A percentile compares a stretch with the other conserved stretches of the same genome.
These are phyloP conservation scores for Phytophthora litchii DNA, from an alignment of 352 stramenopile genomes.

Conservation along the genomic window DNA sequence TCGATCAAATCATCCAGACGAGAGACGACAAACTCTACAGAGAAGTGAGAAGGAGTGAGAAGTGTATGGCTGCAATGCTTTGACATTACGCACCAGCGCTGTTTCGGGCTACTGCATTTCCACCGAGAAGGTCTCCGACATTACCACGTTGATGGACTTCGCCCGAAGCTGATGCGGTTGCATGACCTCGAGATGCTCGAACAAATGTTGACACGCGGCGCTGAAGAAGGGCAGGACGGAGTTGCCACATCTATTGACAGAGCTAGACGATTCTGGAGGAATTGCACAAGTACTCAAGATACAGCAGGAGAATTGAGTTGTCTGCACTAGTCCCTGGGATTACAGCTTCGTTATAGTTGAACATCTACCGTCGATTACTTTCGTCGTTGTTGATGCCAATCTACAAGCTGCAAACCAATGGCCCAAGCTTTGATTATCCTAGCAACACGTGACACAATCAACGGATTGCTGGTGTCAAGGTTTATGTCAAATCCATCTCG, in stretches of 20 bases:
- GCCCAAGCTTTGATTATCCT: not conserved
- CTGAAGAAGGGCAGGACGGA: conserved; percentile 3
- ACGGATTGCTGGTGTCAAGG: not conserved
- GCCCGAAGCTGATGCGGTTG: not conserved
- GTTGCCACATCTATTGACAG: conserved; percentile 8
- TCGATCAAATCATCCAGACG: conserved; percentile 98
- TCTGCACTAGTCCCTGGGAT: not conserved
- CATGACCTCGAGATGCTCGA: not conserved
- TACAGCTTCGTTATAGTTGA: not conserved
- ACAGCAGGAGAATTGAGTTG: conserved; percentile 5
- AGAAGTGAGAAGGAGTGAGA: not conserved
- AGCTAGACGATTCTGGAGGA: too few relatives aligned
- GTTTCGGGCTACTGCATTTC: conserved; percentile 47
- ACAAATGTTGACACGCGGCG: not conserved
- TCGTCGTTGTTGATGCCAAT: conserved; percentile 7
- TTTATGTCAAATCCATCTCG: not conserved
- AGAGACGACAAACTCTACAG: conserved; percentile 93
- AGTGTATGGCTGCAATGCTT: not conserved
- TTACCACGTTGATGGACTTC: conserved; percentile 30
- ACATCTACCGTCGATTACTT: not conserved
- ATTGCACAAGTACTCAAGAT: too few relatives aligned
- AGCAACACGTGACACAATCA: conserved; percentile 5
- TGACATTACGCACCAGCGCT: conserved; percentile 45
- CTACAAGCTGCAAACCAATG: conserved; percentile 5
- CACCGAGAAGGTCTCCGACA: conserved; percentile 50